phyloP scores from a whole-genome alignment of 805 yeast species.

The Candida silvatica region DNA sequence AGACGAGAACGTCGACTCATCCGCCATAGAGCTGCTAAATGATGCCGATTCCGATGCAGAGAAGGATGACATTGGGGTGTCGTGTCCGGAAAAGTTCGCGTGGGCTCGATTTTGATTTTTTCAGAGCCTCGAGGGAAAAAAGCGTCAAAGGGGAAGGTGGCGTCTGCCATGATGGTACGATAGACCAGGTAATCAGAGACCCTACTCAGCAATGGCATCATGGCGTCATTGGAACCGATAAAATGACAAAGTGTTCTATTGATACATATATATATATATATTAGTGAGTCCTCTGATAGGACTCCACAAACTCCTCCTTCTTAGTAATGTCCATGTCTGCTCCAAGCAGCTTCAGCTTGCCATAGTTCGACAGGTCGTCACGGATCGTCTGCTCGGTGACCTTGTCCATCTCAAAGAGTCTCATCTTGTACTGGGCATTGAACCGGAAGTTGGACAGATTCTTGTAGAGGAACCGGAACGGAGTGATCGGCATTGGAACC shows the following conservation, averaged over 20 bases:
- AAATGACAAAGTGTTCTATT: no score
- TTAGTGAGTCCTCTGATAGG: background rate
- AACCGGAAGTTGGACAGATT: constrained; percentile 7
- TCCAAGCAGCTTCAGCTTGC: constrained; percentile 42
- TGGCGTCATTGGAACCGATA: no score
- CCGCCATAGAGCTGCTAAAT: background rate
- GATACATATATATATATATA: no score
- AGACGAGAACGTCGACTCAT: background rate
- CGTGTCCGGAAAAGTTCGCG: background rate
- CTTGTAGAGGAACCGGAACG: constrained; percentile 6
- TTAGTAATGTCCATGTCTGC: constrained; percentile 31
- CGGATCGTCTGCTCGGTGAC: constrained; percentile 11
- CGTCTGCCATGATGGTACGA: no score
- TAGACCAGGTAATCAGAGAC: no score
- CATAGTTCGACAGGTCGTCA: constrained; percentile 30
- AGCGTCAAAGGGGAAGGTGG: no score
- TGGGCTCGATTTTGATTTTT: background rate
- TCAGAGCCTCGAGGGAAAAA: no score
- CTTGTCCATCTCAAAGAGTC: constrained; percentile 11
- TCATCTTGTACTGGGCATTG: constrained; percentile 13
- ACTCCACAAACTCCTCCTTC: constrained; percentile 34
- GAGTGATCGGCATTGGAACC: constrained; percentile 21
- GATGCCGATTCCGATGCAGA: background rate
- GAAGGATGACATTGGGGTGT: background rate
- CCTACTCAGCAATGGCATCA: no score